Conservation (phyloP, 164 flowering plant genomes). For the Stephania yunnanensis region DNA sequence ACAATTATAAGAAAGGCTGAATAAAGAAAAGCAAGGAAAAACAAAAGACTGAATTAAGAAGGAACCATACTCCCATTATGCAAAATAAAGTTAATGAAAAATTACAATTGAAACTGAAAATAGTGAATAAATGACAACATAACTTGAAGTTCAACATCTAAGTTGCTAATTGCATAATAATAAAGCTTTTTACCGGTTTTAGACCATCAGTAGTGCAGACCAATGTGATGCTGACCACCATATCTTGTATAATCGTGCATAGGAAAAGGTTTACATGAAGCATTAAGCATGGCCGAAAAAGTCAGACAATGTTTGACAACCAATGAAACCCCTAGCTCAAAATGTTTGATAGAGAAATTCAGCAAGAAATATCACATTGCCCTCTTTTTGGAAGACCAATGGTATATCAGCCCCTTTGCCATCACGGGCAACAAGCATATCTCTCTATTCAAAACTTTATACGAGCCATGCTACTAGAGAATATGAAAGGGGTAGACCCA, state of each 20-base stretch:
- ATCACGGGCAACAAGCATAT: no score
- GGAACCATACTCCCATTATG: background rate
- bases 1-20: constrained; percentile 2
- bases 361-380: background rate
- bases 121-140: background rate
- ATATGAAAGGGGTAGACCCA: no score
- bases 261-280: background rate
- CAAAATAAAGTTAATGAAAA: background rate
- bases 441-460: no score
- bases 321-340: background rate
- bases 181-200: background rate
- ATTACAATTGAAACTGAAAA: background rate
- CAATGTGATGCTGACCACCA: background rate
- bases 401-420: no score
- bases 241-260: background rate
- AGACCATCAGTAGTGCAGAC: no score
- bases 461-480: no score
- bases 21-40: no score
- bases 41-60: constrained; percentile 4
- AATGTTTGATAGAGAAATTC: background rate
- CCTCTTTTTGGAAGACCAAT: no score
- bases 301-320: background rate
- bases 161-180: background rate
- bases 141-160: background rate
- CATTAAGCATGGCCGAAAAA: background rate